These are phyloP conservation scores for Huiozyma sinensis DNA, from an alignment of 805 yeast genomes.

Conservation along the genomic window DNA sequence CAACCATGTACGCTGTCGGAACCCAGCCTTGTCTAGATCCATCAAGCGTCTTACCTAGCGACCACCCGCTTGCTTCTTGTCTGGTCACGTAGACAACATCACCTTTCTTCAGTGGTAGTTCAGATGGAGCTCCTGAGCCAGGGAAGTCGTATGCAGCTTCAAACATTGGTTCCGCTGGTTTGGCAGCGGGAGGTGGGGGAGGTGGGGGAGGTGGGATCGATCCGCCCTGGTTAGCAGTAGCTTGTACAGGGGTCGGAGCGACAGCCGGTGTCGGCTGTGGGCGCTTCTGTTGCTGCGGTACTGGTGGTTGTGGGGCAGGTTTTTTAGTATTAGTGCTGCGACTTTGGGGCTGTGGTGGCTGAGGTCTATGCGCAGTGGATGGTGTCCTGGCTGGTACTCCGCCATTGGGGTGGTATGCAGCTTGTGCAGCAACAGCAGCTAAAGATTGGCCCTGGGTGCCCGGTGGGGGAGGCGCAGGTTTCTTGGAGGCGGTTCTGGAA, in stretches of 20 bases:
- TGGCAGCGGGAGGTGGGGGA: conserved; percentile 51
- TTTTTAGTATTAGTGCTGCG: conserved; percentile 30
- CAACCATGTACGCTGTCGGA: conserved; percentile 81
- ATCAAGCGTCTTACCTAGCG: conserved; percentile 69
- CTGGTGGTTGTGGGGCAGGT: conserved; percentile 23
- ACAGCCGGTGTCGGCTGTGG: conserved; percentile 16
- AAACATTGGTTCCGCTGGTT: conserved; percentile 64
- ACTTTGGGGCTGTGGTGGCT: conserved; percentile 52
- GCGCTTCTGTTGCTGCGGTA: conserved; percentile 1
- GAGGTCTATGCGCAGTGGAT: conserved; percentile 5
- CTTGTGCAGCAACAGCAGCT: conserved; percentile 34
- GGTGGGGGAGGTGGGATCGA: conserved; percentile 52
- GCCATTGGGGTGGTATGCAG: conserved; percentile 27
- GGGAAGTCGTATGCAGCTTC: conserved; percentile 82
- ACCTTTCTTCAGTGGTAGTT: conserved; percentile 66
- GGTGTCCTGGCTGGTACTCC: conserved; percentile 15
- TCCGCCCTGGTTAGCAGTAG: neutral
- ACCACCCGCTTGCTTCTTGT: conserved; percentile 87
- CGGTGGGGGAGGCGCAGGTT: conserved; percentile 31
- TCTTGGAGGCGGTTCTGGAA: conserved; percentile 20
- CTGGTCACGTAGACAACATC: conserved; percentile 62
- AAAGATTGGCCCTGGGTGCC: conserved; percentile 16
- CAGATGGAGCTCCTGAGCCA: conserved; percentile 76
- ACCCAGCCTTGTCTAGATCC: conserved; percentile 91
- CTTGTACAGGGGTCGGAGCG: conserved; percentile 7